A percentile compares a stretch with the other conserved stretches of the same genome.
phyloP scores from a whole-genome alignment of 2,329 filamentous ascomycete species.

The Anthostomella pinea region DNA sequence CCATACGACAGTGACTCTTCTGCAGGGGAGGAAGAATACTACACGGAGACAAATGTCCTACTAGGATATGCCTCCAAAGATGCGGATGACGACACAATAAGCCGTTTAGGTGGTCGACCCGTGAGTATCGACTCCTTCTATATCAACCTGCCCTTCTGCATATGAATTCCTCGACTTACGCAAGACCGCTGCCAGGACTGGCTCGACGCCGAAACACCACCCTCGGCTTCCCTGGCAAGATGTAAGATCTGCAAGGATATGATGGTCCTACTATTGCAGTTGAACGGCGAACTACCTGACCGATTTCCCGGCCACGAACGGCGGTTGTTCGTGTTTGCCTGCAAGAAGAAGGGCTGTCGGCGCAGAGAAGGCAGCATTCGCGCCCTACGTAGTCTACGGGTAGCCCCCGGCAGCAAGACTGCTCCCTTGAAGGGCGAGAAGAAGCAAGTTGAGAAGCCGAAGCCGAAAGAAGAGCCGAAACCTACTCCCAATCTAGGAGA shows the following conservation, averaged over 20 bases:
- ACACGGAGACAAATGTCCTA: constrained; percentile 80
- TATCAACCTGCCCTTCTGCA: too few species aligned
- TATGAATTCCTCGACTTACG: too few species aligned
- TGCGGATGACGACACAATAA: constrained; percentile 75
- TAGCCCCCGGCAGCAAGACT: constrained; percentile 32
- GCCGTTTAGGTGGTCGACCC: constrained; percentile 81
- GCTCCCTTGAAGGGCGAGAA: constrained; percentile 31
- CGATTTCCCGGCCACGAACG: constrained; percentile 84
- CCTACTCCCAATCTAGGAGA: constrained; percentile 55
- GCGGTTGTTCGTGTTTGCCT: constrained; percentile 82
- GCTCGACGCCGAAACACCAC: constrained; percentile 69
- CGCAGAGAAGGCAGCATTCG: constrained; percentile 80
- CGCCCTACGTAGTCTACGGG: constrained; percentile 65
- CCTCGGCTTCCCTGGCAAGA: constrained; percentile 73
- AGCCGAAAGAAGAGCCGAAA: constrained; percentile 32
- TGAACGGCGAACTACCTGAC: constrained; percentile 87
- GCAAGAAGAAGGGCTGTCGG: constrained; percentile 73
- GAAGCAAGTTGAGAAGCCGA: constrained; percentile 34
- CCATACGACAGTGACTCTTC: constrained; percentile 84
- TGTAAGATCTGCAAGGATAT: constrained; percentile 84
- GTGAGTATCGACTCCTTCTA: constrained; percentile 54
- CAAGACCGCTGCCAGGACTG: too few species aligned
- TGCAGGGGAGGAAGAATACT: constrained; percentile 63
- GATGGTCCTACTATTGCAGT: constrained; percentile 82
- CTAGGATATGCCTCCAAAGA: constrained; percentile 86